Evolutionary conservation across 345 rosid species (phyloP).

Genomic region (Bruguiera gymnorhiza): DNA sequence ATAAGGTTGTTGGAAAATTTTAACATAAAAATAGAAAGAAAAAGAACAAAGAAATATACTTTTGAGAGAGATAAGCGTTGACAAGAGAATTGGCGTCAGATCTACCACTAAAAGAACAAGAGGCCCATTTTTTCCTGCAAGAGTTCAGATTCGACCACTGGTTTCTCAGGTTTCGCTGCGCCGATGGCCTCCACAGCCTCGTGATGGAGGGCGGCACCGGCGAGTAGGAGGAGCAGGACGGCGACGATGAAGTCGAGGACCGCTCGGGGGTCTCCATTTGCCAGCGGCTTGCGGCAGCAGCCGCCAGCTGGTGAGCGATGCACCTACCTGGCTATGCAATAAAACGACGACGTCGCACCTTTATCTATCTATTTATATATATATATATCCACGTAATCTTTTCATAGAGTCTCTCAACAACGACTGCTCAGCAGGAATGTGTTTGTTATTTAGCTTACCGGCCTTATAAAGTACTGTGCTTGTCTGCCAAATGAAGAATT

Average conservation of each 20-base stretch:
- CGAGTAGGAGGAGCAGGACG: constrained; percentile 2
- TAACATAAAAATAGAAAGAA: background rate
- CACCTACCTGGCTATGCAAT: no score
- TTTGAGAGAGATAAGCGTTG: constrained; percentile 64
- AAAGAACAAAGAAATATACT: constrained; percentile 24
- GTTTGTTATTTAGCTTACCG: no score
- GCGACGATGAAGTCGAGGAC: background rate
- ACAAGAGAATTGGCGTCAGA: constrained; percentile 78
- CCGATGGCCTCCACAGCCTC: constrained; percentile 86
- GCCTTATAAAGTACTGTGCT: no score
- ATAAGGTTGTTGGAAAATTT: background rate
- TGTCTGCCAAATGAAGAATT: no score
- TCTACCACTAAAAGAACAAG: constrained; percentile 54
- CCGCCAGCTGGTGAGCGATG: background rate
- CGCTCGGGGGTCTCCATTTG: constrained; percentile 12
- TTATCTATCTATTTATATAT: no score
- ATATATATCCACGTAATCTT: no score
- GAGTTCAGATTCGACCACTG: constrained; percentile 80
- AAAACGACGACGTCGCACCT: no score
- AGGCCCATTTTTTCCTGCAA: constrained; percentile 53
- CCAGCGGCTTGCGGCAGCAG: background rate
- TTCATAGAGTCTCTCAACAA: no score
- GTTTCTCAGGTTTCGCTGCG: constrained; percentile 82
- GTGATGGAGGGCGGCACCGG: constrained; percentile 39
- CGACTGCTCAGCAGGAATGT: no score